These are phyloP conservation scores for Piper betle DNA, from an alignment of 164 flowering plant genomes.

Conservation along the genomic window DNA sequence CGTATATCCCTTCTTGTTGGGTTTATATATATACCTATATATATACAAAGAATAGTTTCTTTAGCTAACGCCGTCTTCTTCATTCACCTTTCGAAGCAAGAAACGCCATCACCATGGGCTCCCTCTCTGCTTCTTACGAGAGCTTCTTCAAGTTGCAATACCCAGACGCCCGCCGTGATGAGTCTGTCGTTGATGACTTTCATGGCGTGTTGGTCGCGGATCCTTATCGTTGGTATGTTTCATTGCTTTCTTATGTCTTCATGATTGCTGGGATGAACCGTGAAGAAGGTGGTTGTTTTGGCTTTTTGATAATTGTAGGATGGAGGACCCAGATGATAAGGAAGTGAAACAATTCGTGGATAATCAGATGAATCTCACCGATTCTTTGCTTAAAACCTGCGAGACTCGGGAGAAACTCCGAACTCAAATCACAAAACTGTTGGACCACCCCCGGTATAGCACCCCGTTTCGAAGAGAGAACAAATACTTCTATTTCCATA, in stretches of 20 bases:
- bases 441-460: conserved; percentile 66
- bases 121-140: background rate
- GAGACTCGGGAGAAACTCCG: conserved; percentile 63
- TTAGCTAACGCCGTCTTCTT: background rate
- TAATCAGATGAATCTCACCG: conserved; percentile 59
- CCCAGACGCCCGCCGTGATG: conserved; percentile 1
- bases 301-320: conserved; percentile 28
- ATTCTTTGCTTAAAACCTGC: conserved; percentile 49
- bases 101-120: background rate
- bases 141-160: conserved; percentile 1
- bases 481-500: conserved; percentile 86
- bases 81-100: background rate
- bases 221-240: conserved; percentile 3
- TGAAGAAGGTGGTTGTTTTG: background rate
- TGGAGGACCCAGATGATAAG: conserved; percentile 87
- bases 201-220: conserved; percentile 2
- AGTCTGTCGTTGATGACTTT: conserved; percentile 1
- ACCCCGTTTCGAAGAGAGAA: conserved; percentile 57
- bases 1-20: background rate
- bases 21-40: background rate
- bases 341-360: conserved; percentile 80
- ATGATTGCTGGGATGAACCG: background rate
- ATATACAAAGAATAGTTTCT: too few species aligned
- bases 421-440: conserved; percentile 47
- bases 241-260: background rate